phyloP scores from a whole-genome alignment of 768 basidiomycete genomes.

The Tylopilus rubrobrunneus region DNA sequence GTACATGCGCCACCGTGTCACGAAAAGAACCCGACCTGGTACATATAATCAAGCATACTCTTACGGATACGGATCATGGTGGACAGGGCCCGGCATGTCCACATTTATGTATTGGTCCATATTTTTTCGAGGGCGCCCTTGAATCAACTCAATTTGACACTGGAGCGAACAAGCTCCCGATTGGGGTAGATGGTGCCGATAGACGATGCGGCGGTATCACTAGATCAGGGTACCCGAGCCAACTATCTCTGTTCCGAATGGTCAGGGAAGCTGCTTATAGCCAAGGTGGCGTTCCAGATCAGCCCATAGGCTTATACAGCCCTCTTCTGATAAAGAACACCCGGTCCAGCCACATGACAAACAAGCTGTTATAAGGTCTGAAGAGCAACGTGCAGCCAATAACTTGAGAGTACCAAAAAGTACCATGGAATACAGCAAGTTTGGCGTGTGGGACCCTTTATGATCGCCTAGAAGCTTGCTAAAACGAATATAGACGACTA shows the following conservation, averaged over 20 bases:
- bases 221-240: conserved; percentile 20
- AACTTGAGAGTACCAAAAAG: conserved; percentile 17
- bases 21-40: background rate
- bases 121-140: background rate
- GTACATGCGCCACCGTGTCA: conserved; percentile 6
- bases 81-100: background rate
- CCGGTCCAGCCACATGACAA: conserved; percentile 31
- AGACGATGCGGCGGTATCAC: conserved; percentile 13
- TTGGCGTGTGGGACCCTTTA: conserved; percentile 23
- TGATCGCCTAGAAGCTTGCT: conserved; percentile 23
- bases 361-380: conserved; percentile 11
- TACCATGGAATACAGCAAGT: conserved; percentile 26
- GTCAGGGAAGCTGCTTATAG: conserved; percentile 25
- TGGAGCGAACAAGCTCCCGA: conserved; percentile 8
- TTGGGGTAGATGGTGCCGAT: conserved; percentile 17
- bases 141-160: conserved; percentile 4
- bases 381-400: conserved; percentile 14
- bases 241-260: conserved; percentile 25
- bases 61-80: conserved; percentile 5
- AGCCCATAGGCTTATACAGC: conserved; percentile 5
- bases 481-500: conserved; percentile 25
- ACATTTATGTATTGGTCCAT: background rate
- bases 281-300: conserved; percentile 16
- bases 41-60: background rate
- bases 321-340: conserved; percentile 27